Base-by-base conservation (phyloP, 2,329 filamentous ascomycete species). In the Mycosphaerella sp. region DNA sequence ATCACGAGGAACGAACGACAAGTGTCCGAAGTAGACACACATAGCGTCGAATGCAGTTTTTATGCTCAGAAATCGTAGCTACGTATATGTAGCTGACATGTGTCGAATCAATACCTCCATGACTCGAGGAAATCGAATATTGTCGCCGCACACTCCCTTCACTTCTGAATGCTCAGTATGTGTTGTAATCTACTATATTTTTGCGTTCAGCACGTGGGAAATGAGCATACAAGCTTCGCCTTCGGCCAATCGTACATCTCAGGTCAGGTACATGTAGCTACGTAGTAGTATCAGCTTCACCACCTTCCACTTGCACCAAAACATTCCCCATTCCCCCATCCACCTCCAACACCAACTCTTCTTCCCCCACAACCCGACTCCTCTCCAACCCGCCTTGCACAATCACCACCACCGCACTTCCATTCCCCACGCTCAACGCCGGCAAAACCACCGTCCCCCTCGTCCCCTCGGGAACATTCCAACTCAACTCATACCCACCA, bases 381-480 rank as follows among this genome's bases (percentile, higher is more conserved):
- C 34, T 10, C 7, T 36, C 12, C 34, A 10, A 4, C 34, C 3
- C 12, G 1, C 34, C 34, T 36, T 36, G 4, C 7, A 36, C 34
- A n/a, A 36, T n/a, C 3, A 36, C 12, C 1, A 10, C 10, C 7
- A 8, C 34, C 7, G 4, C 34, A 36, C 10, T 36, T 10, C 9
- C 34, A 36, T 9, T n/a, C 9, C 34, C 34, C 12, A 36, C 3
- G 4, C 40, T 17, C 14, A 17, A 17, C 14, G 14, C 40, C 6
- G 67, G 68, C 53, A 70, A 53, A 10, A 51, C 61, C 10, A 70
- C 51, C 4, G 26, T 54, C 7, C 69, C 69, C n/a, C 36, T 55
- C 39, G 69, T 71, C 2, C 64, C 65, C 17, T 34, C 47, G 11
- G 68, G 69, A 34, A 63, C 62, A 48, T 29, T 58, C 61, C 51